Evolutionary conservation across 192 early-diverging fungal species (phyloP).

Genomic region (Rhizophagus sp.): DNA sequence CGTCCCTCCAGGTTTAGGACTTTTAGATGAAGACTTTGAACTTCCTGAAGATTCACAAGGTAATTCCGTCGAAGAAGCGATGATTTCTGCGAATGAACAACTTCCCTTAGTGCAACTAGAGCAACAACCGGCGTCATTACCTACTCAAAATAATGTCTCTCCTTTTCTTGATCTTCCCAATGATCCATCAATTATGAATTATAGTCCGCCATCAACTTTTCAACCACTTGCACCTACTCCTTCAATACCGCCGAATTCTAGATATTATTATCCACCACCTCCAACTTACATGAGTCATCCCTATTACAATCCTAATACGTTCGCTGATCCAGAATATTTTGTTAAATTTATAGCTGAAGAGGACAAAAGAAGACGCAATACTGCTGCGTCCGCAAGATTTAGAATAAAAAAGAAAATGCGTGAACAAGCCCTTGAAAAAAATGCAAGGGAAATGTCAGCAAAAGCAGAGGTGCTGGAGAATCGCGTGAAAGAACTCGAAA

Average conservation of each 20-base stretch:
- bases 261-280: background rate
- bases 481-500: conserved; percentile 81
- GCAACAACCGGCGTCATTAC: background rate
- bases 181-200: background rate
- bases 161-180: background rate
- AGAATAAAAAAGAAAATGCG: conserved; percentile 91
- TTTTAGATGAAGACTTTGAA: conserved; percentile 7
- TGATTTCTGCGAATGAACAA: background rate
- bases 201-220: background rate
- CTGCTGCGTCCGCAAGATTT: conserved; percentile 93
- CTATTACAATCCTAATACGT: background rate
- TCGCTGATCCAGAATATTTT: conserved; percentile 30
- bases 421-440: conserved; percentile 85
- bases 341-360: conserved; percentile 55
- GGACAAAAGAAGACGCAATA: conserved; percentile 94
- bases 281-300: background rate
- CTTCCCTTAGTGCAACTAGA: background rate
- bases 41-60: background rate
- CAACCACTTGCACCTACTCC: background rate
- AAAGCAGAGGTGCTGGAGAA: conserved; percentile 75
- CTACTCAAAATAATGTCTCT: background rate
- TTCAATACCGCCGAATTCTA: background rate
- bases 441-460: conserved; percentile 78
- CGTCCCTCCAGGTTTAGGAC: background rate
- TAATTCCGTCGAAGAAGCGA: background rate